These are phyloP conservation scores for Bolboschoenus planiculmis DNA, from an alignment of 176 grass and related monocot species.

Conservation along the genomic window DNA sequence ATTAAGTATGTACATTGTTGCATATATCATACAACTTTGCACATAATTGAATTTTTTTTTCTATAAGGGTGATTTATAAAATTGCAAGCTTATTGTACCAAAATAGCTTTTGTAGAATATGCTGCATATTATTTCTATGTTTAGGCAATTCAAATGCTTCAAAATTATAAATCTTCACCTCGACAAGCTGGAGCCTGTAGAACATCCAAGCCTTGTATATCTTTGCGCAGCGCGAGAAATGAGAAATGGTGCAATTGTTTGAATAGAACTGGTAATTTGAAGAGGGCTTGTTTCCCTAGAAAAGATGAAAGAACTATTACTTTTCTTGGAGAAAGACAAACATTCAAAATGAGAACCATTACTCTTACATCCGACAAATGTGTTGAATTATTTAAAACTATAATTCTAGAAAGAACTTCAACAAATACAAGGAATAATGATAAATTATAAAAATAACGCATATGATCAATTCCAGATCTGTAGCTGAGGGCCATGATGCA, in stretches of 20 bases:
- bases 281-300: slow-evolving; percentile 62
- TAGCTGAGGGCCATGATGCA: background rate
- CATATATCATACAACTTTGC: background rate
- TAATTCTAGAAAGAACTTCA: background rate
- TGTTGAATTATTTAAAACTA: background rate
- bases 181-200: slow-evolving; percentile 59
- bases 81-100: background rate
- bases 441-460: background rate
- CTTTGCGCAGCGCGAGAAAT: slow-evolving; percentile 85
- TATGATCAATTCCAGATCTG: background rate
- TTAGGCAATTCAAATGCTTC: background rate
- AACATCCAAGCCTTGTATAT: slow-evolving; percentile 90
- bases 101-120: background rate
- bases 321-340: slow-evolving; percentile 57
- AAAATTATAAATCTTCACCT: slow-evolving; percentile 23
- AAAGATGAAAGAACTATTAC: slow-evolving; percentile 6
- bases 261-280: slow-evolving; percentile 89
- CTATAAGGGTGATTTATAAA: background rate
- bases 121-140: background rate
- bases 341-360: slow-evolving; percentile 61
- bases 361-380: slow-evolving; percentile 29
- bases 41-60: background rate
- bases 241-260: slow-evolving; percentile 40
- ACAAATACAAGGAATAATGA: background rate
- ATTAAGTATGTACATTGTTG: background rate